Evolutionary conservation across 176 grass and related monocot genomes (phyloP).

Genomic region (Aegilops tauschii): DNA sequence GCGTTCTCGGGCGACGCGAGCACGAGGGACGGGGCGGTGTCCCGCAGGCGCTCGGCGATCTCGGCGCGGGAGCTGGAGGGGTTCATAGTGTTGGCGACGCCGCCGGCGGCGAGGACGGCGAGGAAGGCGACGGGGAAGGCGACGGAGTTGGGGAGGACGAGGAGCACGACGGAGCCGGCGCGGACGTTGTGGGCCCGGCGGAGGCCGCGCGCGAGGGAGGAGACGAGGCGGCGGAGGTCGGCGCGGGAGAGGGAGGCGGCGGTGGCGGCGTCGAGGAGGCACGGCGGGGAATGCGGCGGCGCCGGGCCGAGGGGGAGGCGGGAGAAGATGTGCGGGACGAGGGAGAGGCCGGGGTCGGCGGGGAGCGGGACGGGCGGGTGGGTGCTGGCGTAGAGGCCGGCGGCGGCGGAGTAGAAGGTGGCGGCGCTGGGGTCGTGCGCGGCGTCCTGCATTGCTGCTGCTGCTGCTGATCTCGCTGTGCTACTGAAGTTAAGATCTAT

Average conservation of each 20-base stretch:
- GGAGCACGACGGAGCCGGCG: constrained; percentile 41
- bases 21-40: constrained; percentile 29
- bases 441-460: constrained; percentile 25
- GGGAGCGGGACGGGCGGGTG: constrained; percentile 45
- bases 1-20: constrained; percentile 44
- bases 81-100: constrained; percentile 52
- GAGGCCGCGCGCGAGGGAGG: constrained; percentile 57
- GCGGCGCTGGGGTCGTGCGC: neutral
- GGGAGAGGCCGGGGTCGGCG: constrained; percentile 45
- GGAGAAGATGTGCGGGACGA: constrained; percentile 72
- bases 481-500: too few species aligned
- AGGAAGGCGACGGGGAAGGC: constrained; percentile 64
- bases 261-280: constrained; percentile 54
- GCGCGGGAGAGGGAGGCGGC: constrained; percentile 43
- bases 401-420: constrained; percentile 51
- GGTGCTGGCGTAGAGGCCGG: constrained; percentile 62
- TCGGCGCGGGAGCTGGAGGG: constrained; percentile 53
- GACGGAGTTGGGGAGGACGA: constrained; percentile 60
- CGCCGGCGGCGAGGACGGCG: constrained; percentile 58
- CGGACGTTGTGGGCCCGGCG: constrained; percentile 19
- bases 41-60: constrained; percentile 43
- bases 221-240: constrained; percentile 48
- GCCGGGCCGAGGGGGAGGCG: constrained; percentile 26
- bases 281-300: constrained; percentile 19
- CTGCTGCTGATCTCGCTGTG: neutral